Percentiles rank a stretch among this genome's conserved stretches.
Evolutionary conservation across 2,329 filamentous ascomycete genomes (phyloP).

Genomic region (Diplodia corticola): DNA sequence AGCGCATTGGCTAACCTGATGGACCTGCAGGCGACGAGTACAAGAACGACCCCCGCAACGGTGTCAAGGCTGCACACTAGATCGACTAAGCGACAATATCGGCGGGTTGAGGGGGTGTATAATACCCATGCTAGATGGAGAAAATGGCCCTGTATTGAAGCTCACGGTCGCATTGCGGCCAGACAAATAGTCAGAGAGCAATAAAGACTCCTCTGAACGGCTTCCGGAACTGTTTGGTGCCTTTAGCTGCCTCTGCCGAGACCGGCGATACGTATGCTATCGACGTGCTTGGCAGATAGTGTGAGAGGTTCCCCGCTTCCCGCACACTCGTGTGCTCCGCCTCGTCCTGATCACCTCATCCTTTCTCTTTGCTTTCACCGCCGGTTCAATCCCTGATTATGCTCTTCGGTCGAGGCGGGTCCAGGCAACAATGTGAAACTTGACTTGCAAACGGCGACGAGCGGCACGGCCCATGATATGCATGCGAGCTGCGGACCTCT

Average conservation of each 20-base stretch:
- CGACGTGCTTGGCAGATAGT: not conserved
- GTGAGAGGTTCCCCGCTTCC: not conserved
- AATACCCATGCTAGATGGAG: conserved; percentile 17
- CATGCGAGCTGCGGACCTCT: not conserved
- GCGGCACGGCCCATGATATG: conserved; percentile 7
- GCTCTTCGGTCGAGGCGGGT: not conserved
- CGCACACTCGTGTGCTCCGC: not conserved
- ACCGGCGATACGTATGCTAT: not conserved
- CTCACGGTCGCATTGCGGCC: not conserved
- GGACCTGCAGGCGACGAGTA: conserved; percentile 75
- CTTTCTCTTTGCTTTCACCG: not conserved
- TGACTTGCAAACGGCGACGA: not conserved
- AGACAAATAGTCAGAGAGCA: conserved; percentile 15
- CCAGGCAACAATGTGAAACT: conserved; percentile 6
- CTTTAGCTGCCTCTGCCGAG: not conserved
- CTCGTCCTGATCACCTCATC: not conserved
- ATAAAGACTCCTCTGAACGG: conserved; percentile 10
- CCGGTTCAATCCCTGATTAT: not conserved
- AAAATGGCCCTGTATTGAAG: not conserved
- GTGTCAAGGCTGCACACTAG: conserved; percentile 38
- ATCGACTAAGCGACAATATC: not conserved
- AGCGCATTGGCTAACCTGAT: not conserved
- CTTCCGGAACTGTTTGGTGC: not conserved
- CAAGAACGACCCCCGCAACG: conserved; percentile 97
- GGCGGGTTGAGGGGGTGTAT: not conserved